Base-by-base conservation (phyloP, 192 early-diverging fungal species). In the Gigaspora rosea region DNA sequence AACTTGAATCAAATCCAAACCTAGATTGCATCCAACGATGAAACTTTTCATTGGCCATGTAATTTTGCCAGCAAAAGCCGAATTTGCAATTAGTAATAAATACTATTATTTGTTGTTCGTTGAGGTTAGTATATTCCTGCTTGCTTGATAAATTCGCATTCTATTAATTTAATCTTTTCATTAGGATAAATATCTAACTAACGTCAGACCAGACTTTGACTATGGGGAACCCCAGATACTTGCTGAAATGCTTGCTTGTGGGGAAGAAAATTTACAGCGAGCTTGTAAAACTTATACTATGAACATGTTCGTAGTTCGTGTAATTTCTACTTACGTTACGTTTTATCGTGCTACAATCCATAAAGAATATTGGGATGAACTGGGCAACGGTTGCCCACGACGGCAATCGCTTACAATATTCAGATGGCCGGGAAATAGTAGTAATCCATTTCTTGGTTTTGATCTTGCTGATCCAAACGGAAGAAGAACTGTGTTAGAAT, bases 191-290 rank as follows among this genome's bases (percentile, higher is more conserved):
- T 18, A 13, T 27, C 18, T 70, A 52, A 9, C 6, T 9, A 70
- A 70, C 22, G 68, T 70, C 50, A 22, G 15, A 0, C 50, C 68
- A 4, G 20, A 11, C 5, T 2, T 27, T 70, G 48, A 54, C n/a
- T 70, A 18, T 52, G 68, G 8, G 10, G 68, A 70, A 70, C 5
- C 13, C 0, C 64, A 66, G n/a, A 66, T 66, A 16, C 5, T 18
- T 22, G 68, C 68, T 22, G 68, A 70, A 52, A 70, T 51, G 20
- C 68, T 70, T 52, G 41, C 68, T 52, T 50, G 51, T 70, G 68
- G 68, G 36, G 20, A 49, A 10, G 48, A 70, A 70, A 70, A 70
- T 54, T 50, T 70, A 70, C 35, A 33, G 27, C 8, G 12, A 4
- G 64, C 33, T 47, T 0, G 4, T 1, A 22, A 13, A 18, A 7